These are phyloP conservation scores for Backusella mclennaniae DNA, from an alignment of 192 early-diverging fungal genomes.

Conservation along the genomic window DNA sequence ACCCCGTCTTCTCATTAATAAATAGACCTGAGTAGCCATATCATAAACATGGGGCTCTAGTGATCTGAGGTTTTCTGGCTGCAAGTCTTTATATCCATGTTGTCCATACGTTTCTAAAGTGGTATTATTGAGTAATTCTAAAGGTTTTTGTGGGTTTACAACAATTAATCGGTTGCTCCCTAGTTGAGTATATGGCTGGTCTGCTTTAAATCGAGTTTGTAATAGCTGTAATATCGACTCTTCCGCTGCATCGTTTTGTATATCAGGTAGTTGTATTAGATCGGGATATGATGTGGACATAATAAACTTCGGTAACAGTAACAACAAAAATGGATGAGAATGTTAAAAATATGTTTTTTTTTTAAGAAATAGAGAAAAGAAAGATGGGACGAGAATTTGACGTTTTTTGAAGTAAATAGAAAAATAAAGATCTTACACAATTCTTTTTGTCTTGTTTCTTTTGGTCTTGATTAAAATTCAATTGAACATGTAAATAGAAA, in stretches of 20 bases:
- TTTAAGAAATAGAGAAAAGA: neutral
- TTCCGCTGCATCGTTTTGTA: neutral
- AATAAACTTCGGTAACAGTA: neutral
- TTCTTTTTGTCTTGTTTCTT: conserved; percentile 4
- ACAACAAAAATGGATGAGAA: neutral
- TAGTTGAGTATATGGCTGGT: conserved; percentile 52
- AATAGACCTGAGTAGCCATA: conserved; percentile 67
- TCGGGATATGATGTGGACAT: conserved; percentile 6
- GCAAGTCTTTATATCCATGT: conserved; percentile 45
- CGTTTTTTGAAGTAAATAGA: conserved; percentile 2
- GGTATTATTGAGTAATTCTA: conserved; percentile 42
- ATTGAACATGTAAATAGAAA: conserved; percentile 5
- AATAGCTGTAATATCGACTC: conserved; percentile 22
- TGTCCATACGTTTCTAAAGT: conserved; percentile 53
- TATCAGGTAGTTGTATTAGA: conserved; percentile 14
- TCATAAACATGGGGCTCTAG: conserved; percentile 64
- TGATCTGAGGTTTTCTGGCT: conserved; percentile 17
- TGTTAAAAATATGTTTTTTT: conserved; percentile 1
- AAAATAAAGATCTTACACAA: conserved; percentile 2
- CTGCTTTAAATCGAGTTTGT: conserved; percentile 44
- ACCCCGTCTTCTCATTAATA: conserved; percentile 62
- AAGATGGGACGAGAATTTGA: neutral
- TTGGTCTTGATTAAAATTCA: conserved; percentile 6
- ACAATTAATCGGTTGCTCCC: conserved; percentile 46
- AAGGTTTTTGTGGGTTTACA: conserved; percentile 46